These are phyloP conservation scores for Hypoxylon sp. DNA, from an alignment of 2,329 filamentous ascomycete species.

Conservation along the genomic window DNA sequence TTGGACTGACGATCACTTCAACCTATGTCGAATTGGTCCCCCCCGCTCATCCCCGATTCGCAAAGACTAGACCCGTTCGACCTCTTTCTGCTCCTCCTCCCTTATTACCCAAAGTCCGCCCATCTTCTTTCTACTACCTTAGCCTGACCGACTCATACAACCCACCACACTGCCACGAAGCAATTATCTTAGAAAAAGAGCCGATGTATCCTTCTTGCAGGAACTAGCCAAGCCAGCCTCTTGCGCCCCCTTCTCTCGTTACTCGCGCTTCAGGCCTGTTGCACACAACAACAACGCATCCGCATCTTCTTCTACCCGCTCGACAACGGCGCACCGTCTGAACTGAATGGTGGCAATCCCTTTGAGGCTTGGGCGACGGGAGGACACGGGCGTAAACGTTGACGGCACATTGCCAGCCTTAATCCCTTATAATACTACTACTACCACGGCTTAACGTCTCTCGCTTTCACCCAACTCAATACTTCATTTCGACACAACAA, in stretches of 20 bases:
- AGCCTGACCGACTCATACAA: slow-evolving; percentile 45
- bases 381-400: slow-evolving; percentile 45
- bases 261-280: slow-evolving; percentile 34
- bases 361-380: slow-evolving; percentile 43
- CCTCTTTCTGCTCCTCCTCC: slow-evolving; percentile 43
- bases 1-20: slow-evolving; percentile 54
- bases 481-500: slow-evolving; percentile 35
- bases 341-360: slow-evolving; percentile 45
- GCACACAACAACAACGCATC: slow-evolving; percentile 16
- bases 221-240: slow-evolving; percentile 42
- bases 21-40: slow-evolving; percentile 49
- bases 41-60: slow-evolving; percentile 47
- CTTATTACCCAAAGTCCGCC: slow-evolving; percentile 47
- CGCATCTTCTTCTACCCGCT: slow-evolving; percentile 24
- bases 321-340: slow-evolving; percentile 21
- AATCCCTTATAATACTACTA: slow-evolving; percentile 35
- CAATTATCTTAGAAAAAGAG: slow-evolving; percentile 39
- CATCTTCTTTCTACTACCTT: slow-evolving; percentile 36
- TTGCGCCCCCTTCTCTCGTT: slow-evolving; percentile 41
- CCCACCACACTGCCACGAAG: slow-evolving; percentile 39
- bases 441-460: slow-evolving; percentile 21
- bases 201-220: slow-evolving; percentile 43
- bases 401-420: slow-evolving; percentile 31
- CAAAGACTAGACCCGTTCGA: slow-evolving; percentile 42
- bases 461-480: slow-evolving; percentile 29